A percentile compares a stretch with the other conserved stretches of the same genome.
Evolutionary conservation across 106 monocot species (phyloP).

Genomic region (Acorus calamus): DNA sequence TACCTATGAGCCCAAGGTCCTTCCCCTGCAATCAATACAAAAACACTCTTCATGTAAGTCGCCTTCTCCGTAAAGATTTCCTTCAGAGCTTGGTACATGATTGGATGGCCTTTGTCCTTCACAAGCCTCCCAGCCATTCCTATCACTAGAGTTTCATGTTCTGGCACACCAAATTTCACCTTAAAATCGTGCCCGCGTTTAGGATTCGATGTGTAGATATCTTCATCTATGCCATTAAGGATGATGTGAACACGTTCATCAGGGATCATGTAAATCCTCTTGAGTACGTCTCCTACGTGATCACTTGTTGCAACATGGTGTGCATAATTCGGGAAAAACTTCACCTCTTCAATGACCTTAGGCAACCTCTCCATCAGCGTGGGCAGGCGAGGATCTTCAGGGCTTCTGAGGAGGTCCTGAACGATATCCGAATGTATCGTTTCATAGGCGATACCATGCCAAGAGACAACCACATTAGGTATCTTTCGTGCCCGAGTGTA

Average conservation of each 20-base stretch:
- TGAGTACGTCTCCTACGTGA: conserved; percentile 6
- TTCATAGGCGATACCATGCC: conserved; percentile 17
- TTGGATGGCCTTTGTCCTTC: conserved; percentile 13
- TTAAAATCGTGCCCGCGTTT: conserved; percentile 1
- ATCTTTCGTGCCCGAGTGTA: neutral
- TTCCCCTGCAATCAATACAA: conserved; percentile 10
- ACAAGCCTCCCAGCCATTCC: conserved; percentile 10
- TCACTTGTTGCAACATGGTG: conserved; percentile 16
- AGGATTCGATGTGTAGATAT: neutral
- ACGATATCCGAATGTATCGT: conserved; percentile 3
- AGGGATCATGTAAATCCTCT: conserved; percentile 12
- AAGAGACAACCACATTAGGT: conserved; percentile 5
- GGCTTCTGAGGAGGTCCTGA: conserved; percentile 5
- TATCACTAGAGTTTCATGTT: conserved; percentile 1
- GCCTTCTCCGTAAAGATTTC: conserved; percentile 3
- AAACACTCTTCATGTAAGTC: neutral
- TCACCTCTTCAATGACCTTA: conserved; percentile 8
- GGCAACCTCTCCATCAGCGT: neutral
- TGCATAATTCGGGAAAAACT: conserved; percentile 15
- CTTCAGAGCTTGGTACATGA: conserved; percentile 10
- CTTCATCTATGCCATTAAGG: conserved; percentile 17
- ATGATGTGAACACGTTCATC: conserved; percentile 12
- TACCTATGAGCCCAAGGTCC: conserved; percentile 4
- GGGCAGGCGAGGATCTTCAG: conserved; percentile 1
- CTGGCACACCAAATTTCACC: neutral